Percentiles rank a stretch among this genome's conserved stretches.
phyloP scores from a whole-genome alignment of 352 stramenopile species.

The Globisporangium barbulae region DNA sequence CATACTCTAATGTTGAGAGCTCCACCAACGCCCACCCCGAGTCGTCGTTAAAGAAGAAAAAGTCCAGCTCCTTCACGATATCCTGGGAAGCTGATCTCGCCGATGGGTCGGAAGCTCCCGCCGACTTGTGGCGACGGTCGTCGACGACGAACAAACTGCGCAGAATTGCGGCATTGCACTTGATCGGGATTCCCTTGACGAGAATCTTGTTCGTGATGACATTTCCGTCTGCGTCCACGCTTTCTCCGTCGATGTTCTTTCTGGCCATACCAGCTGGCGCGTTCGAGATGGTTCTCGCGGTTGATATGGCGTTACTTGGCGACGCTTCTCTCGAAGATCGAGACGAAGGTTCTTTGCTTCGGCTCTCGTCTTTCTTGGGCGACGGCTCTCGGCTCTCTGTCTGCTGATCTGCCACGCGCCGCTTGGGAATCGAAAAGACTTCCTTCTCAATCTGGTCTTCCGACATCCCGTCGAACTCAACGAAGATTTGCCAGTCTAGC shows the following conservation, averaged over 20 bases:
- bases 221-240: conserved; percentile 41
- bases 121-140: conserved; percentile 9
- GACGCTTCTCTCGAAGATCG: conserved; percentile 11
- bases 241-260: conserved; percentile 28
- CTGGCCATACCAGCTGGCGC: neutral
- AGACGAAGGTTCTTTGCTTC: neutral
- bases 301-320: neutral
- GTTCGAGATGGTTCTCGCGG: conserved; percentile 7
- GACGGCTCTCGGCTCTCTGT: conserved; percentile 35
- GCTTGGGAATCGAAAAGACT: conserved; percentile 84
- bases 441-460: conserved; percentile 50
- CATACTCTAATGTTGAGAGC: conserved; percentile 44
- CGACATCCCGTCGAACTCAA: conserved; percentile 42
- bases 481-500: conserved; percentile 72
- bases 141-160: conserved; percentile 44
- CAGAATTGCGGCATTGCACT: conserved; percentile 38
- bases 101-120: conserved; percentile 5
- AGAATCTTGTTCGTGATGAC: conserved; percentile 63
- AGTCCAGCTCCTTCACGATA: conserved; percentile 45
- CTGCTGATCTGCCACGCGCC: conserved; percentile 23
- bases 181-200: conserved; percentile 57
- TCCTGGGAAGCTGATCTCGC: conserved; percentile 4
- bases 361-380: conserved; percentile 23
- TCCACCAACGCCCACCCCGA: conserved; percentile 76
- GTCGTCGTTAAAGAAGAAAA: conserved; percentile 73